Evolutionary conservation across 1,284 basidiomycete genomes (phyloP), one percentile per base, ranked within the genome.

Genomic region (Ustilago crameri): DNA sequence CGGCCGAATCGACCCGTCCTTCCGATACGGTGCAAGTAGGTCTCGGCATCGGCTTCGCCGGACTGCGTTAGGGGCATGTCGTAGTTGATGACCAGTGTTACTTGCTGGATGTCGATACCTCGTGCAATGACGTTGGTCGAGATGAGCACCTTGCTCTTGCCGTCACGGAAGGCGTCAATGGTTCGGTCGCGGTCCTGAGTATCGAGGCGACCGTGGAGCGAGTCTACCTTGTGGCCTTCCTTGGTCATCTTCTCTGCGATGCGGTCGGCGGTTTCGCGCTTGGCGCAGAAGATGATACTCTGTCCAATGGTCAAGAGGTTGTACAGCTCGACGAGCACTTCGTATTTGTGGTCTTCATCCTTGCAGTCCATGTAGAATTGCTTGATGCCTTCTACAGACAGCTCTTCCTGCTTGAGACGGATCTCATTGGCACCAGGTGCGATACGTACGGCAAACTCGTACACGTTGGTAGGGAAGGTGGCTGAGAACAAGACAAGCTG

Each of bases 61-160:
- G 84, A 83, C 22, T 85, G 85, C 15, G 80, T 79, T 88, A 74
- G 86, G 0, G 96, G 96, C 51, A 98, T 88, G 84, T 99, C 96
- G 83, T 98, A 99, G 86, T 98, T 98, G 74, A 83, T 81, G 38
- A 83, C 81, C 40, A 82, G 60, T 86, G 98, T 98, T 73, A 99
- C 96, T 86, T 98, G 95, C 72, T 93, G 88, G 79, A 99, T 97
- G 82, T 99, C 96, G 86, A 99, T 98, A 45, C 96, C 96, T 35
- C 96, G 90, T 9, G 96, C 94, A 74, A 98, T 91, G 77, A 99
- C 96, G 84, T 99, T 98, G 53, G 96, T 99, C 52, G 96, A 97
- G 83, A 99, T 98, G 71, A 99, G 86, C 40, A 97, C 95, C 85
- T 98, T 98, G 84, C 93, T 93, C 82, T 91, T 91, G 61, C 96